Evolutionary conservation across 1,284 basidiomycete genomes (phyloP).

Genomic region (Pyrrhoderma noxium): DNA sequence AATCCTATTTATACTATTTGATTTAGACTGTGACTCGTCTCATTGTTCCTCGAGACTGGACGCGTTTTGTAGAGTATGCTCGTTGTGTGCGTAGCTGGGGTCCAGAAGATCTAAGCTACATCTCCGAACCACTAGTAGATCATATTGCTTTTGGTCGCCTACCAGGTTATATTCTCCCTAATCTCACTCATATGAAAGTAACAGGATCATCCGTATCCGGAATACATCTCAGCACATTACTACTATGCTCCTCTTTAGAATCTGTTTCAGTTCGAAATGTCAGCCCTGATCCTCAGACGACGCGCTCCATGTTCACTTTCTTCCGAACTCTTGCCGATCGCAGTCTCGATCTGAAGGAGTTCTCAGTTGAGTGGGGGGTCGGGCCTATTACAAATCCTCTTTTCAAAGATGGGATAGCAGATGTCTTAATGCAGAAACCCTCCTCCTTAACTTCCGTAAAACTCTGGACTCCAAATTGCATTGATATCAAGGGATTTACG

Average conservation of each 20-base stretch:
- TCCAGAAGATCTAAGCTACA: slow-evolving; percentile 16
- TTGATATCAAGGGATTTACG: slow-evolving; percentile 11
- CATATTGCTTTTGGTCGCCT: slow-evolving; percentile 16
- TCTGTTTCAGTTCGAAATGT: slow-evolving; percentile 14
- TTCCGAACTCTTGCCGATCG: slow-evolving; percentile 16
- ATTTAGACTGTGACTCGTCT: slow-evolving; percentile 14
- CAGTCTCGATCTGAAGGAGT: slow-evolving; percentile 10
- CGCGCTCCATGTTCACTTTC: slow-evolving; percentile 14
- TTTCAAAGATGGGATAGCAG: slow-evolving; percentile 13
- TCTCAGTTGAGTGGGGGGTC: slow-evolving; percentile 16
- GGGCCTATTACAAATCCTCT: background rate
- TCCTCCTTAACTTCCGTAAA: slow-evolving; percentile 10
- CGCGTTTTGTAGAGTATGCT: slow-evolving; percentile 14
- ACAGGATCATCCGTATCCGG: slow-evolving; percentile 14
- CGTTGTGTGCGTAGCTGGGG: slow-evolving; percentile 14
- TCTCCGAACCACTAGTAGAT: slow-evolving; percentile 17
- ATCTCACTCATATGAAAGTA: slow-evolving; percentile 16
- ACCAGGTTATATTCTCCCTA: slow-evolving; percentile 15
- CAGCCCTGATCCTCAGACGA: slow-evolving; percentile 2
- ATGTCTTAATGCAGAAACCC: slow-evolving; percentile 10
- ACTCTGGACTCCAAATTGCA: slow-evolving; percentile 15
- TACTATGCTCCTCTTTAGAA: slow-evolving; percentile 15
- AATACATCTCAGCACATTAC: slow-evolving; percentile 15
- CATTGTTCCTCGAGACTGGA: slow-evolving; percentile 18
- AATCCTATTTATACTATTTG: background rate